phyloP scores from a whole-genome alignment of 2,329 filamentous ascomycete species.

The Fusarium subglutinans region DNA sequence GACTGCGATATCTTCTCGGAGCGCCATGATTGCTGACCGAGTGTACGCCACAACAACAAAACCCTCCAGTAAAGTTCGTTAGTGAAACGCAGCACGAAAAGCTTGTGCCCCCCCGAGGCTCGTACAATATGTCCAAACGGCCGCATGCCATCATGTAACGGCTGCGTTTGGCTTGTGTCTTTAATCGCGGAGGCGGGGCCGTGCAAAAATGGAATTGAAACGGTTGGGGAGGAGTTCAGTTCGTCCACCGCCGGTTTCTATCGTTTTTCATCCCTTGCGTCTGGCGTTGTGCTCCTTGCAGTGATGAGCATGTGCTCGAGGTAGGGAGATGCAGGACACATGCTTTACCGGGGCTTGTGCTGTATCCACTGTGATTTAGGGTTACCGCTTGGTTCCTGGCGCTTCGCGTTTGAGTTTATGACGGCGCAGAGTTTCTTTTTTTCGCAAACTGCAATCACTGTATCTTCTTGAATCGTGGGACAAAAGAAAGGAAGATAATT shows the following conservation, averaged over 20 bases:
- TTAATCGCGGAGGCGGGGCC: neutral
- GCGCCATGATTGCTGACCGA: neutral
- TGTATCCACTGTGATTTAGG: constrained; percentile 4
- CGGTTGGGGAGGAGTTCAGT: neutral
- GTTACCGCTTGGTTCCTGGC: constrained; percentile 16
- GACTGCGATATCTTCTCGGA: neutral
- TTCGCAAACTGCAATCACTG: neutral
- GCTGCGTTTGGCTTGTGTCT: neutral
- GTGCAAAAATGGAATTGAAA: neutral
- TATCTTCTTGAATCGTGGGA: neutral
- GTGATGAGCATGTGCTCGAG: neutral
- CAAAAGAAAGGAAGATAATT: neutral
- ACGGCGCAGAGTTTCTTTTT: neutral
- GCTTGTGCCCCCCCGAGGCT: neutral
- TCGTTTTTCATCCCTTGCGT: constrained; percentile 4
- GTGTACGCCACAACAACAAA: neutral
- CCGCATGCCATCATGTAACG: neutral
- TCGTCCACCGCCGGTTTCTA: neutral
- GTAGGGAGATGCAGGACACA: neutral
- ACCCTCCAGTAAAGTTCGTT: neutral
- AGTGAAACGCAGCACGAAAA: neutral
- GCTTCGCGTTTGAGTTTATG: neutral
- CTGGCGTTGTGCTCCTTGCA: constrained; percentile 1
- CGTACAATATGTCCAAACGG: neutral
- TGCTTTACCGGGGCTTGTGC: neutral